A percentile compares a stretch with the other conserved stretches of the same genome.
These are phyloP conservation scores for Nephelium lappaceum DNA, from an alignment of 345 rosid species.

Conservation along the genomic window DNA sequence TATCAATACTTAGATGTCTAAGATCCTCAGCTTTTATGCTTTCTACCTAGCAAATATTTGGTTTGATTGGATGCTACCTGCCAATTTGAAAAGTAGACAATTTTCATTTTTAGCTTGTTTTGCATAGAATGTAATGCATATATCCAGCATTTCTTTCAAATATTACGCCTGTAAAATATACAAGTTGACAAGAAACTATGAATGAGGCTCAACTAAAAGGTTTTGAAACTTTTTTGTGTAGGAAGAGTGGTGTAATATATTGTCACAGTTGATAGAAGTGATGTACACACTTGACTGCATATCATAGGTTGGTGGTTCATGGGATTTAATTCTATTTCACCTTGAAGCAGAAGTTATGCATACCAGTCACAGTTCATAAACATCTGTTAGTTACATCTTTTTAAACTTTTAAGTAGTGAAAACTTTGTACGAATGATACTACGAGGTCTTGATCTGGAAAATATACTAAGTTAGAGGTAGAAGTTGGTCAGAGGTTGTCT, in stretches of 20 bases:
- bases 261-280: neutral
- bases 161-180: neutral
- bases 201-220: neutral
- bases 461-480: neutral
- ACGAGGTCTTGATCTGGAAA: neutral
- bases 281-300: neutral
- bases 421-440: neutral
- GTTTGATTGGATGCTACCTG: neutral
- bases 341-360: neutral
- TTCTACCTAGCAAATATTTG: neutral
- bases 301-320: neutral
- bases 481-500: neutral
- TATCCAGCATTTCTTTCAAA: neutral
- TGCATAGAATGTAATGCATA: neutral
- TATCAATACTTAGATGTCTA: neutral
- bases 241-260: neutral
- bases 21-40: neutral
- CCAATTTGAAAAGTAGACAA: neutral
- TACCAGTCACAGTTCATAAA: neutral
- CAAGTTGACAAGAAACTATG: neutral
- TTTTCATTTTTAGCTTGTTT: neutral
- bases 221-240: neutral
- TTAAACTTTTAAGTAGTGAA: neutral
- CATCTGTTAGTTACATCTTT: neutral
- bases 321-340: neutral